Percentiles rank a stretch among this genome's conserved stretches.
These are phyloP conservation scores for Penicillium paradoxum DNA, from an alignment of 495 filamentous ascomycete genomes.

Conservation along the genomic window DNA sequence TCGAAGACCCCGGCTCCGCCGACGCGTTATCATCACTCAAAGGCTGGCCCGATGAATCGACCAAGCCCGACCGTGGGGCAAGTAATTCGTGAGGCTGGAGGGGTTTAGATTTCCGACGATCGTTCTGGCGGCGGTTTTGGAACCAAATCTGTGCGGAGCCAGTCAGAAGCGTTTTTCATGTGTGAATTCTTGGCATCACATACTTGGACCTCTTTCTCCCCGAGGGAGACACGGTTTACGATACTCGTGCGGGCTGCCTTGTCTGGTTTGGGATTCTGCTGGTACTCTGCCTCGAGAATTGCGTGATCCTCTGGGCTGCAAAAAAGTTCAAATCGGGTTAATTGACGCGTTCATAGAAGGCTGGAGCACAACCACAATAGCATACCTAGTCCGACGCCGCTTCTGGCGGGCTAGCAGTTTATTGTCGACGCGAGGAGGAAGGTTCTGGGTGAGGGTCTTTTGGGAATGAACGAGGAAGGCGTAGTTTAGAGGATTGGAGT, in stretches of 20 bases:
- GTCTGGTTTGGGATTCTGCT: constrained; percentile 84
- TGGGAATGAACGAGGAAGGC: constrained; percentile 68
- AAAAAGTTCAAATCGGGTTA: constrained; percentile 10
- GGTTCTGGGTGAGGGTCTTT: constrained; percentile 56
- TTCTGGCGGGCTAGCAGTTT: constrained; percentile 64
- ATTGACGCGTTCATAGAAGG: constrained; percentile 11
- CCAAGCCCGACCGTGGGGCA: constrained; percentile 44
- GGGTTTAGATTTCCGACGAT: constrained; percentile 84
- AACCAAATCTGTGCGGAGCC: constrained; percentile 82
- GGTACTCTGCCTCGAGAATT: constrained; percentile 84
- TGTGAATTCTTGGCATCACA: constrained; percentile 36
- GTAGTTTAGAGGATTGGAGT: constrained; percentile 43
- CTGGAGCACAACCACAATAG: background rate
- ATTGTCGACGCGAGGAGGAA: constrained; percentile 62
- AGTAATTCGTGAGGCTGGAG: constrained; percentile 76
- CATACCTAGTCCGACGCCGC: constrained; percentile 61
- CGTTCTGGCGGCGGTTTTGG: constrained; percentile 93
- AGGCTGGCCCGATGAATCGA: constrained; percentile 49
- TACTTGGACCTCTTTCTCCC: constrained; percentile 98
- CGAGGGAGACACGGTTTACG: constrained; percentile 77
- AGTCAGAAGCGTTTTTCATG: constrained; percentile 18
- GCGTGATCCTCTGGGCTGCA: constrained; percentile 80
- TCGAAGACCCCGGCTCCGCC: constrained; percentile 31
- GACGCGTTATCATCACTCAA: constrained; percentile 41
- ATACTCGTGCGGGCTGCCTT: constrained; percentile 81